Evolutionary conservation across 805 yeast species (phyloP).

Genomic region (Metschnikowia bowlesiae): DNA sequence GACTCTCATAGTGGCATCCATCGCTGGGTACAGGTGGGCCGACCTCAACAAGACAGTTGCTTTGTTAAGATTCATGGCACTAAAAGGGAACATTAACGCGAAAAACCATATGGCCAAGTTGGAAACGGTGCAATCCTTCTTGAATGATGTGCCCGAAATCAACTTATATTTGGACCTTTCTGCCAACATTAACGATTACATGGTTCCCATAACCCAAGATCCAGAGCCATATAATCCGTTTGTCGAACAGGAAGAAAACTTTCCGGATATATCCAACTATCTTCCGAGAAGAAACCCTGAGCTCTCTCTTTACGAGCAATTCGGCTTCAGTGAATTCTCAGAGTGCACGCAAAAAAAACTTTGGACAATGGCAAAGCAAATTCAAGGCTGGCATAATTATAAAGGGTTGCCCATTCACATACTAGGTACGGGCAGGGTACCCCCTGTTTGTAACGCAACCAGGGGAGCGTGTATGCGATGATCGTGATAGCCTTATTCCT

Average conservation of each 20-base stretch:
- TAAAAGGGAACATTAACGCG: conserved; percentile 33
- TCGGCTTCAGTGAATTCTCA: conserved; percentile 9
- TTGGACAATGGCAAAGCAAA: conserved; percentile 19
- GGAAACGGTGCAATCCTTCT: conserved; percentile 20
- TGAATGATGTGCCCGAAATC: conserved; percentile 24
- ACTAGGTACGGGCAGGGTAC: conserved; percentile 12
- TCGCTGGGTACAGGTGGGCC: conserved; percentile 8
- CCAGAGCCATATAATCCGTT: conserved; percentile 13
- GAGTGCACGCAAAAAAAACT: conserved; percentile 14
- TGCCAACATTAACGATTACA: conserved; percentile 2
- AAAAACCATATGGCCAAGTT: conserved; percentile 26
- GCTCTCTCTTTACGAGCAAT: conserved; percentile 8
- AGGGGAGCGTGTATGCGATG: neutral
- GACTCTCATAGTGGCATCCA: conserved; percentile 23
- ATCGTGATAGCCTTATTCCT: neutral
- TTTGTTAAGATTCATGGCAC: conserved; percentile 32
- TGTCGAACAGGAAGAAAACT: conserved; percentile 3
- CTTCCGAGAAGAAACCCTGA: neutral
- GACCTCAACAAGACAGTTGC: conserved; percentile 19
- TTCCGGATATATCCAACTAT: neutral
- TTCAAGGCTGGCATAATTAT: conserved; percentile 27
- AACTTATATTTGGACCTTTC: conserved; percentile 16
- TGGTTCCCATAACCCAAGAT: neutral
- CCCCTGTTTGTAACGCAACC: neutral
- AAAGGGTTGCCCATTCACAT: conserved; percentile 19